Percentiles rank a stretch among this genome's conserved stretches.
Evolutionary conservation across 768 basidiomycete species (phyloP).

Genomic region (Mycena vulgaris): DNA sequence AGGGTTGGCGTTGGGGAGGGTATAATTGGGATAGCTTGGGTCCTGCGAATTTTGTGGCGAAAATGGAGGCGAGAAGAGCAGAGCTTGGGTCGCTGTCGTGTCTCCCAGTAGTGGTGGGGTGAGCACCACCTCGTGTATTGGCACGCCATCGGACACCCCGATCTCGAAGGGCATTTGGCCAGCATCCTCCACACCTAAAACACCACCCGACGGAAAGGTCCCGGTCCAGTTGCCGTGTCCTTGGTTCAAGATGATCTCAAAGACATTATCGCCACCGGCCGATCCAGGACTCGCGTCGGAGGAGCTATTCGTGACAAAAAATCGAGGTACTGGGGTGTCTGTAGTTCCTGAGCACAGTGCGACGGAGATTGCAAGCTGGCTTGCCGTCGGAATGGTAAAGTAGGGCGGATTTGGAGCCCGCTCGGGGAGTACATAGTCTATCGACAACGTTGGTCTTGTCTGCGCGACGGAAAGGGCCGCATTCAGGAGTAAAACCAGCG

Average conservation of each 20-base stretch:
- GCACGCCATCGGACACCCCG: slow-evolving; percentile 65
- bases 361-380: slow-evolving; percentile 61
- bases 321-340: slow-evolving; percentile 57
- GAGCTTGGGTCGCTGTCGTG: slow-evolving; percentile 79
- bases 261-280: slow-evolving; percentile 55
- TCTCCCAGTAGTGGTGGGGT: slow-evolving; percentile 77
- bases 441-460: slow-evolving; percentile 46
- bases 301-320: slow-evolving; percentile 72
- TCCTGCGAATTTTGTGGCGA: slow-evolving; percentile 43
- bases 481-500: slow-evolving; percentile 53
- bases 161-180: slow-evolving; percentile 68
- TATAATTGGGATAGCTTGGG: slow-evolving; percentile 83
- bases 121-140: slow-evolving; percentile 62
- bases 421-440: slow-evolving; percentile 51
- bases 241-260: slow-evolving; percentile 62
- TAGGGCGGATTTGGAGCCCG: slow-evolving; percentile 51
- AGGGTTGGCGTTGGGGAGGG: slow-evolving; percentile 72
- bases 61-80: slow-evolving; percentile 80
- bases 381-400: slow-evolving; percentile 58
- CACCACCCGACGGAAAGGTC: slow-evolving; percentile 61
- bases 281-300: slow-evolving; percentile 54
- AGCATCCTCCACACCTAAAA: slow-evolving; percentile 62
- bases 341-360: slow-evolving; percentile 60
- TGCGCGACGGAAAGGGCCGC: slow-evolving; percentile 52
- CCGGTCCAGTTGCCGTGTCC: slow-evolving; percentile 72